Evolutionary conservation across 2,329 filamentous ascomycete genomes (phyloP), one percentile per base, ranked within the genome.

Genomic region (Parastagonospora nodorum): DNA sequence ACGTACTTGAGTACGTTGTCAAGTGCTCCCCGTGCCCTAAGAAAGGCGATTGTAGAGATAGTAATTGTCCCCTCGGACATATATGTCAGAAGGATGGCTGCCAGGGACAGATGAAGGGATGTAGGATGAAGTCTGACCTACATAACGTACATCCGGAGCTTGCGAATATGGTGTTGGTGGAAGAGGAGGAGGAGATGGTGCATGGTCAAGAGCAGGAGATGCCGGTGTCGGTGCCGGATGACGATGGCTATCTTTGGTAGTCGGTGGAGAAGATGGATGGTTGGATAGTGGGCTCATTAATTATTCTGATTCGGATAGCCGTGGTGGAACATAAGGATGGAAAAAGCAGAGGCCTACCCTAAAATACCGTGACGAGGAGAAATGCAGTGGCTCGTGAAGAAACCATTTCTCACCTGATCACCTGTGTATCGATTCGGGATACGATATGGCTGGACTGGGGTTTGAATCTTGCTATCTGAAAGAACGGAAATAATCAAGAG

Each of bases 51-150:
- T 83, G 81, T 52, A 75, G 80, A 8, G 63, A 65, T 3, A 52
- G 64, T 0, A 70, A 75, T 28, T 83, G 81, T 59, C 69, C 73
- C 31, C 66, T 75, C 35, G 81, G 80, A 0, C 81, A 83, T 52
- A 51, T 76, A 2, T 78, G 76, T 53, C 75, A 75, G 50, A 72
- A 65, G 28, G 53, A 61, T 10, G 64, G 54, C 1, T 72, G 69
- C 38, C 31, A 40, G 1, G 62, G 62, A 2, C 53, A 58, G 14
- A 39, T 36, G 6, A 64, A 60, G 42, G 58, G 55, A 0, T 71
- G 68, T 41, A 57, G 49, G 41, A 64, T 68, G 51, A 69, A 64
- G 58, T 11, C 33, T 0, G 60, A 65, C 11, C 31, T 60, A 11
- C 67, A 69, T 53, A 54, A 45, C 32, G 29, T 61, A 12, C 60